Base-by-base conservation (phyloP, 345 rosid genomes). In the Limnanthes douglasii region DNA sequence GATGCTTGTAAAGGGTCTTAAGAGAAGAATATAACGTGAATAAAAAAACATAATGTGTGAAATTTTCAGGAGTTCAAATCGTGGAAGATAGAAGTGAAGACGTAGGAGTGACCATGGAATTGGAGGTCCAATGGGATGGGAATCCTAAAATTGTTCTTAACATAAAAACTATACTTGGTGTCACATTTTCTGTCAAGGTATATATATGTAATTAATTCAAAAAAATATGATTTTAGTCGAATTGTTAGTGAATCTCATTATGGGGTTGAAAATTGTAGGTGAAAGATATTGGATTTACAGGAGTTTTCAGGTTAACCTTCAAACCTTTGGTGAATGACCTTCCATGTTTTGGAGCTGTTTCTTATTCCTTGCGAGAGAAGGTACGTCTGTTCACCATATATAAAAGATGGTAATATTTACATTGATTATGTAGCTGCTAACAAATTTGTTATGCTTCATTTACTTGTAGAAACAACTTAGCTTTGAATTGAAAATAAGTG, bases 111-210 rank as follows among this genome's bases (percentile, higher is more conserved):
- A 66, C 70, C 34, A 59, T 74, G 73, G 92, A 78, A 49, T 37
- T 78, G 59, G 84, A 74, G 48, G 40, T 78, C 65, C 70, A 78
- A 45, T 78, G 92, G 84, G 92, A 78, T 63, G 92, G 80, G 2
- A 57, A 74, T 50, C 80, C 84, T n/a, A 57, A 37, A 31, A 66
- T 78, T 24, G 71, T 66, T 8, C 80, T 74, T 20, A 68, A 52
- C 43, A 57, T 78, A 37, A 60, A 67, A 25, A 74, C 84, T 9
- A 61, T 31, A 57, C 48, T 78, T 24, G 92, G 92, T 2, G 63
- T 78, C 4, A 57, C 62, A n/a, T 66, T 78, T 10, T 84, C 81
- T 2, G 54, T 74, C 15, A 68, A 74, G 78, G 92, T 78, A 50
- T 40, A 10, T 26, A n/a, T n/a, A n/a, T n/a, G n/a, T n/a, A n/a